Evolutionary conservation across 2,329 filamentous ascomycete genomes (phyloP), one percentile per base, ranked within the genome.

Genomic region (Ascochyta fabae): DNA sequence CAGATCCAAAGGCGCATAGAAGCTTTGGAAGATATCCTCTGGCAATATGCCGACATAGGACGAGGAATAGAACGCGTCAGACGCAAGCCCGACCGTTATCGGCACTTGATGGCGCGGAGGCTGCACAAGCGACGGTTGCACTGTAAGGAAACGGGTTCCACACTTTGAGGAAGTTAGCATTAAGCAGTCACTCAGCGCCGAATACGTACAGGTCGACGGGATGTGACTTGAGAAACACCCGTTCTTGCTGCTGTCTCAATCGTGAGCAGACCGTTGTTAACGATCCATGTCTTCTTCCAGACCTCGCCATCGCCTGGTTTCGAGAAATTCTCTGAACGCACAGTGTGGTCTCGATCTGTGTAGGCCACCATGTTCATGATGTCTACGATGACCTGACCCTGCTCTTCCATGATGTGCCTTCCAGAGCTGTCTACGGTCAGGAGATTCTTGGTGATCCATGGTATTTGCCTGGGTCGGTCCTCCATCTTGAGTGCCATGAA

Each of bases 341-440:
- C 81, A 7, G 88, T 92, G 68, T 96, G 91, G 58, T 93, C 90
- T 31, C 91, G 84, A 71, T 96, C 91, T 0, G 92, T 91, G 71
- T 89, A 96, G 1, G 92, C 87, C 16, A 92, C 89, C 67, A 92
- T 84, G 71, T 95, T 92, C 89, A 97, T 93, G 75, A 98, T 92
- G 74, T 99, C 95, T 50, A 98, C 87, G 8, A 95, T 95, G 31
- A 96, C 92, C 64, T 96, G 85, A 5, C 92, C 94, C 75, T 97
- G 94, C 73, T 99, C 94, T 71, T 98, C 94, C 31, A 93, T 85
- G 43, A 84, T 86, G 51, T 91, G 87, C 36, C 85, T 86, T 15
- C 92, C 91, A 55, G 88, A 85, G 23, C 85, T 84, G 68, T 96
- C 91, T 8, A 84, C 88, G 65, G 94, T 93, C 9, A 85, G 81